These are phyloP conservation scores for Marchantia polymorpha DNA, from an alignment of 225 moss, liverwort and hornwort species.

Conservation along the genomic window DNA sequence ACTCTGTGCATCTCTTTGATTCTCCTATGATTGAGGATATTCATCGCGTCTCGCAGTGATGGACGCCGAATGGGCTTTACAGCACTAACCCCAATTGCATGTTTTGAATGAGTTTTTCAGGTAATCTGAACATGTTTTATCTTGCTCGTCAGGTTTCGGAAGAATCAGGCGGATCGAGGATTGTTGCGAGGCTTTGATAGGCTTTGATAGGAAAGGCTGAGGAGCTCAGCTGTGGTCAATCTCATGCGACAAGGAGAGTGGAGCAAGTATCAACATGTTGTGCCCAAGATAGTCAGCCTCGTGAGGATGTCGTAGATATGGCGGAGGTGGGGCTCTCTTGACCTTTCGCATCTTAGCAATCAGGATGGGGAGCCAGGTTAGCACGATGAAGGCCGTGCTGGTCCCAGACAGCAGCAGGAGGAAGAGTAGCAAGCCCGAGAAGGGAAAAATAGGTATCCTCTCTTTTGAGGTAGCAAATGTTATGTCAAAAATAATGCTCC, in stretches of 20 bases:
- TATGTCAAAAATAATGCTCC: conserved; percentile 93
- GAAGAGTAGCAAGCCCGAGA: conserved; percentile 62
- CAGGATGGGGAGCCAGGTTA: conserved; percentile 91
- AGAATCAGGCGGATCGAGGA: neutral
- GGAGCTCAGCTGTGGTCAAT: neutral
- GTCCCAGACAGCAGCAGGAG: conserved; percentile 52
- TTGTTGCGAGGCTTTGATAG: neutral
- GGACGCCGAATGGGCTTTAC: no score
- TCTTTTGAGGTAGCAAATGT: conserved; percentile 98
- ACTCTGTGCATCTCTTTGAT: neutral
- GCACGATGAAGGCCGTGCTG: conserved; percentile 82
- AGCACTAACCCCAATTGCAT: neutral
- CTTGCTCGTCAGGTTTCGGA: neutral
- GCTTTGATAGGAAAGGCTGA: neutral
- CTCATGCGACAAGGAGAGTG: neutral
- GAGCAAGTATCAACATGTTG: neutral
- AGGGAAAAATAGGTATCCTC: conserved; percentile 82
- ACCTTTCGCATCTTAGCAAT: neutral
- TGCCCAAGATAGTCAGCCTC: neutral
- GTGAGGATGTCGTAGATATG: conserved; percentile 16
- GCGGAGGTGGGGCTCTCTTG: conserved; percentile 6
- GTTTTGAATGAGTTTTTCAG: neutral
- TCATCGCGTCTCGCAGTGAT: neutral
- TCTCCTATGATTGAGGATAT: neutral
- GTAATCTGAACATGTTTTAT: neutral